A percentile compares a stretch with the other conserved stretches of the same genome.
Conservation (phyloP, 805 yeast species). For the Candida vaughaniae region DNA sequence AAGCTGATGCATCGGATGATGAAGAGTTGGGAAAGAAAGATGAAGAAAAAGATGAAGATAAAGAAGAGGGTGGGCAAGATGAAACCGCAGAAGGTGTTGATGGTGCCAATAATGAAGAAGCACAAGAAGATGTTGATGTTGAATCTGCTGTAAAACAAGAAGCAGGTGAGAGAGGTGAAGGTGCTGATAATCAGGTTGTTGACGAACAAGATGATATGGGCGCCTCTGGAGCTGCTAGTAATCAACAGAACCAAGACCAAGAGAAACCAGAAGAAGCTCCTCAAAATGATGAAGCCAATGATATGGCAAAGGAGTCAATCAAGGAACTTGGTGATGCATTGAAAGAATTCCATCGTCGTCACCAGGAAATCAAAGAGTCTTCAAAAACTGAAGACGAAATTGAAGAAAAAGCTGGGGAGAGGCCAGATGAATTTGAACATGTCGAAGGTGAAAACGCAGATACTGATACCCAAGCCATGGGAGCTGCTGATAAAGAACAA, state of each 20-base stretch:
- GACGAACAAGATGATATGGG: conserved; percentile 70
- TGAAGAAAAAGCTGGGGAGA: conserved; percentile 58
- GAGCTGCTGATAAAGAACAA: conserved; percentile 82
- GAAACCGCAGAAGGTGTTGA: conserved; percentile 52
- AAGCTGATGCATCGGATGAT: conserved; percentile 24
- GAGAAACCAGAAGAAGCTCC: conserved; percentile 38
- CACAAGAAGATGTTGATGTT: conserved; percentile 47
- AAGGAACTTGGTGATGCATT: conserved; percentile 89
- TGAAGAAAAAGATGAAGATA: conserved; percentile 39
- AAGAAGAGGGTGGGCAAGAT: conserved; percentile 17
- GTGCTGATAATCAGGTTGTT: conserved; percentile 54
- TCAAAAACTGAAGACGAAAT: conserved; percentile 49
- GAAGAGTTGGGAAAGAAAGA: conserved; percentile 32
- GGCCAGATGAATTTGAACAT: conserved; percentile 86
- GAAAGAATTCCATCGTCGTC: conserved; percentile 88
- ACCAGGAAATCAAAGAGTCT: conserved; percentile 81
- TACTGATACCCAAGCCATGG: conserved; percentile 86
- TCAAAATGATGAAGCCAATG: conserved; percentile 53
- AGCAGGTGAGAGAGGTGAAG: conserved; percentile 60
- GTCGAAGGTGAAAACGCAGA: conserved; percentile 77
- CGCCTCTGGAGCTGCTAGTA: conserved; percentile 55
- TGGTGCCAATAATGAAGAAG: conserved; percentile 46
- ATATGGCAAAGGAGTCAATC: conserved; percentile 71
- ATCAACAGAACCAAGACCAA: conserved; percentile 40
- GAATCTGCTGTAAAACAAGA: conserved; percentile 62